These are phyloP conservation scores for Phoma sp. DNA, from an alignment of 2,329 filamentous ascomycete genomes.

Conservation along the genomic window DNA sequence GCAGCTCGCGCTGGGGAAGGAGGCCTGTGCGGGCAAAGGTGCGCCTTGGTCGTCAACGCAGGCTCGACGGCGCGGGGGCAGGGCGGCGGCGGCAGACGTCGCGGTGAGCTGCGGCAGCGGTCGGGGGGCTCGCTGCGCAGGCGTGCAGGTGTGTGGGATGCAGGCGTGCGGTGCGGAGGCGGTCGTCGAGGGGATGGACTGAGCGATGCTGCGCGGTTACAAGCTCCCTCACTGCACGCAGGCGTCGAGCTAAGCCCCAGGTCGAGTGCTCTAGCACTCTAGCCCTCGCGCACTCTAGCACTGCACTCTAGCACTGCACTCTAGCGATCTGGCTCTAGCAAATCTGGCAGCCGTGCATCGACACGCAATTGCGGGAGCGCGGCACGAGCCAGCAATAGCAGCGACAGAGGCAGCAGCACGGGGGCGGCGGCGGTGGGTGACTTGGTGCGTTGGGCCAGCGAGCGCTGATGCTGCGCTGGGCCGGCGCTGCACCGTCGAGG, in stretches of 20 bases:
- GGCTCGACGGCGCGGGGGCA: too few relatives aligned
- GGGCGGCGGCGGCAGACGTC: background rate
- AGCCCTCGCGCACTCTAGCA: too few relatives aligned
- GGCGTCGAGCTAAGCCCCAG: conserved; percentile 9
- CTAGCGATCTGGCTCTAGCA: background rate
- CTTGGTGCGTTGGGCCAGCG: background rate
- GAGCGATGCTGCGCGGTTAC: conserved; percentile 8
- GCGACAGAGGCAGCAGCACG: background rate
- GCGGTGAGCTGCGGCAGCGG: background rate
- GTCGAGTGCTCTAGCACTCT: background rate
- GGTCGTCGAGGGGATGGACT: conserved; percentile 8
- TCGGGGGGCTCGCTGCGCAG: conserved; percentile 5
- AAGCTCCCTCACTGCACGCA: conserved; percentile 11
- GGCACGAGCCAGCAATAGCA: conserved; percentile 12
- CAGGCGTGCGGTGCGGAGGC: background rate
- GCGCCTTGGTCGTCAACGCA: conserved; percentile 19
- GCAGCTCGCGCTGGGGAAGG: conserved; percentile 17
- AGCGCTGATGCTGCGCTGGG: conserved; percentile 6
- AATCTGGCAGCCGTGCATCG: conserved; percentile 7
- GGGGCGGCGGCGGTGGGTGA: background rate
- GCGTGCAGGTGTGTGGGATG: background rate
- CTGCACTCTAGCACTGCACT: too few relatives aligned
- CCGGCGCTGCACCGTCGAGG: background rate
- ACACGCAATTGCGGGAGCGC: conserved; percentile 11
- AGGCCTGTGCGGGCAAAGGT: conserved; percentile 16